Conservation (phyloP, 2,329 filamentous ascomycete genomes). For the Sclerotinia minor region DNA sequence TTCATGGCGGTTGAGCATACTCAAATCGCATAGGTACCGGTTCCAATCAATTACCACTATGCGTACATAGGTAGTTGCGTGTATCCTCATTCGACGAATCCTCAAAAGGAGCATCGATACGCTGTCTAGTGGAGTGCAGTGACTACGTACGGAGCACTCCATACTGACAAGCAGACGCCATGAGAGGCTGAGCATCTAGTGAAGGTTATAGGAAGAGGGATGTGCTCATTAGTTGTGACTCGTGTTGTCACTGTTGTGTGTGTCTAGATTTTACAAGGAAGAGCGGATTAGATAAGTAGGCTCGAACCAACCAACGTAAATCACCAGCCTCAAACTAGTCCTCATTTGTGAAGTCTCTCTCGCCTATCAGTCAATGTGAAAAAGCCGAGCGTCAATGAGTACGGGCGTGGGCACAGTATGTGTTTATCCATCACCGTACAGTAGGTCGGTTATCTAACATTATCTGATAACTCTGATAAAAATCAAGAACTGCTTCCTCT, state of each 20-base stretch:
- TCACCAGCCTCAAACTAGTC: background rate
- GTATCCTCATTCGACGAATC: background rate
- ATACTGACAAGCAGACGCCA: background rate
- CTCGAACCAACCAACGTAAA: background rate
- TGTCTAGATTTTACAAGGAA: background rate
- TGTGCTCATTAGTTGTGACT: background rate
- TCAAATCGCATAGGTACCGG: too few relatives aligned
- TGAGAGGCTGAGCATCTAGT: background rate
- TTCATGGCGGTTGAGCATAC: background rate
- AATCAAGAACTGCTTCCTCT: background rate
- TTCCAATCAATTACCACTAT: background rate
- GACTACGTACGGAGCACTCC: background rate
- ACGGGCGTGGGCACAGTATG: too few relatives aligned
- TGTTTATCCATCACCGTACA: background rate
- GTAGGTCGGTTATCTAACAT: background rate
- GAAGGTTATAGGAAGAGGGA: background rate
- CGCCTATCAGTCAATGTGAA: constrained; percentile 10
- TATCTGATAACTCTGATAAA: background rate
- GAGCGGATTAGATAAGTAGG: background rate
- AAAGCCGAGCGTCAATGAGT: background rate
- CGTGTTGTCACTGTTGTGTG: background rate
- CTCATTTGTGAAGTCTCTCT: background rate
- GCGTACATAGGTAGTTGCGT: background rate
- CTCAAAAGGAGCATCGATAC: background rate
- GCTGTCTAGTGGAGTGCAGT: background rate